A percentile compares a stretch with the other conserved stretches of the same genome.
These are phyloP conservation scores for Leucosporidium yakuticum DNA, from an alignment of 768 basidiomycete species.

Conservation along the genomic window DNA sequence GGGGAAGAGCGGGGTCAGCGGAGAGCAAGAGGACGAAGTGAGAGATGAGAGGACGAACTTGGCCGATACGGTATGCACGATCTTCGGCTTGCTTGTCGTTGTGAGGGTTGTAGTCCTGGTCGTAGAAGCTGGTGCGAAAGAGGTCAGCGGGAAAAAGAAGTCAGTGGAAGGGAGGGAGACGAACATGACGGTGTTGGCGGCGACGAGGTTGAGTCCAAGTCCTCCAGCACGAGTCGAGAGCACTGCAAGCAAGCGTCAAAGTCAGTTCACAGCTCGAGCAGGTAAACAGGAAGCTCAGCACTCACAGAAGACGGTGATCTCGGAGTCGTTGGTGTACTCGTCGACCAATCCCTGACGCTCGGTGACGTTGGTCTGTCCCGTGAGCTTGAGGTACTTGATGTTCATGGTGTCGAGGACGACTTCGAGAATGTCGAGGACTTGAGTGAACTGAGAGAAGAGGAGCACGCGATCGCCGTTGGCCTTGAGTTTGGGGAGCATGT, in stretches of 20 bases:
- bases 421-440: constrained; percentile 88
- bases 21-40: no score
- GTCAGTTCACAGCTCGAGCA: not conserved
- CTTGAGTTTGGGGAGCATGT: constrained; percentile 62
- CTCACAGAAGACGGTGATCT: constrained; percentile 74
- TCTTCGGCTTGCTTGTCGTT: constrained; percentile 98
- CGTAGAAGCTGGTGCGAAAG: not conserved
- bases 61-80: constrained; percentile 92
- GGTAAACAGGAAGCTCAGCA: constrained; percentile 50
- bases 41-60: constrained; percentile 42
- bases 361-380: constrained; percentile 89
- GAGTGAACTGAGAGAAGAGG: constrained; percentile 96
- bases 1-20: no score
- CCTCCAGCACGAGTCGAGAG: constrained; percentile 93
- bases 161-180: not conserved
- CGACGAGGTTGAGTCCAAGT: constrained; percentile 90
- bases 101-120: constrained; percentile 39
- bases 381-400: constrained; percentile 73
- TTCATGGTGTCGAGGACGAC: constrained; percentile 65
- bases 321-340: constrained; percentile 82
- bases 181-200: constrained; percentile 86
- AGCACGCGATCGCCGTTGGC: constrained; percentile 71
- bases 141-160: not conserved
- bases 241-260: constrained; percentile 39
- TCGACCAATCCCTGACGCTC: constrained; percentile 89